These are phyloP conservation scores for Allium sativum DNA, from an alignment of 106 monocot genomes.

Conservation along the genomic window DNA sequence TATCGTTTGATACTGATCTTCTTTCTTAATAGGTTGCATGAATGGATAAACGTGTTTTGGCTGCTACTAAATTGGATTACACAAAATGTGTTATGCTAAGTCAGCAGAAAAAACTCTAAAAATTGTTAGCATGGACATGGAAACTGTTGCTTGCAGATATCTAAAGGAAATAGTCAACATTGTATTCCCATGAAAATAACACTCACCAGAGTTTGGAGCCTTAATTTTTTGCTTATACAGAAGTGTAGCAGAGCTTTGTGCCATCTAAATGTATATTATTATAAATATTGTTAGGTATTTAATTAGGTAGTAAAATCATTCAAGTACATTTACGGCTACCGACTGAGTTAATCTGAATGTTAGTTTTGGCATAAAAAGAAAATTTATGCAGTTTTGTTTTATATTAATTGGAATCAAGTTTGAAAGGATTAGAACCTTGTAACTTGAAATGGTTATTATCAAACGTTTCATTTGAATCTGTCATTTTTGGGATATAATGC, in stretches of 20 bases:
- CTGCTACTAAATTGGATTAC: constrained; percentile 75
- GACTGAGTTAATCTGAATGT: too few relatives aligned
- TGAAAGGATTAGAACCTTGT: too few relatives aligned
- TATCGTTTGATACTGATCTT: background rate
- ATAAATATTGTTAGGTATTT: background rate
- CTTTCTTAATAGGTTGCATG: constrained; percentile 45
- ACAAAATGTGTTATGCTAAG: constrained; percentile 67
- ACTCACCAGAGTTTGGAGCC: background rate
- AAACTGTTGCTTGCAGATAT: constrained; percentile 46
- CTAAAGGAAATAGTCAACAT: constrained; percentile 65
- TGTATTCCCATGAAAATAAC: constrained; percentile 20
- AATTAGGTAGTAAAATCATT: too few relatives aligned
- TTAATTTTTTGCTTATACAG: background rate
- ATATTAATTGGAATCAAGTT: too few relatives aligned
- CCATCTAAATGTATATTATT: background rate
- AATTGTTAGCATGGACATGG: constrained; percentile 33
- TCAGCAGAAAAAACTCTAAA: constrained; percentile 36
- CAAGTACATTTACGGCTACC: background rate
- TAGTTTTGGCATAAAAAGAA: too few relatives aligned
- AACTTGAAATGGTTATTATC: too few relatives aligned
- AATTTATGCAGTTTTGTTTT: too few relatives aligned
- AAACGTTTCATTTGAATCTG: too few relatives aligned
- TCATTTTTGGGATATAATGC: too few relatives aligned
- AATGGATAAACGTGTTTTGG: constrained; percentile 73
- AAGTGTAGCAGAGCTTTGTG: background rate